Evolutionary conservation across 371 early-diverging fungal species (phyloP).

Genomic region (Mucor piriformis): DNA sequence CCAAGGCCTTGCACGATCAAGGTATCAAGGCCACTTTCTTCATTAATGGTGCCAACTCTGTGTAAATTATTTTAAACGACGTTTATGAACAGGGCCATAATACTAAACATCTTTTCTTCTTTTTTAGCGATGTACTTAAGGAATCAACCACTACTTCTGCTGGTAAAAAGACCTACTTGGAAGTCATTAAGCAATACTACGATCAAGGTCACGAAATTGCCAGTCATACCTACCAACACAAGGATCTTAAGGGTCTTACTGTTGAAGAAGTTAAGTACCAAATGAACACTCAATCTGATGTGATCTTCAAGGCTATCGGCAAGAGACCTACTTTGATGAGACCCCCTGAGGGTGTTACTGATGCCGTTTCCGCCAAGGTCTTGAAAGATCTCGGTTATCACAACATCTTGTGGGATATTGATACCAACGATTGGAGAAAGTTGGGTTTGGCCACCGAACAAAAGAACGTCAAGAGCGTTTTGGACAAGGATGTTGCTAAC

Average conservation of each 20-base stretch:
- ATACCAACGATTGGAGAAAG: conserved; percentile 54
- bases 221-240: conserved; percentile 29
- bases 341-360: conserved; percentile 57
- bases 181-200: conserved; percentile 24
- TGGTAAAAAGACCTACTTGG: conserved; percentile 28
- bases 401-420: conserved; percentile 60
- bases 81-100: too few species aligned
- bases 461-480: conserved; percentile 12
- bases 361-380: conserved; percentile 30
- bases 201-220: conserved; percentile 30
- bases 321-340: conserved; percentile 27
- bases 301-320: conserved; percentile 28
- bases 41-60: conserved; percentile 53
- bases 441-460: conserved; percentile 25
- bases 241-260: conserved; percentile 15
- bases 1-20: conserved; percentile 18
- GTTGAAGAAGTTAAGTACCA: conserved; percentile 16
- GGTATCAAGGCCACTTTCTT: conserved; percentile 63
- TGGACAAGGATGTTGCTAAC: conserved; percentile 18
- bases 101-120: too few species aligned
- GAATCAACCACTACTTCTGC: conserved; percentile 17
- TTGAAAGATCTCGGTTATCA: conserved; percentile 51
- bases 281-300: conserved; percentile 26
- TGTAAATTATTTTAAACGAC: conserved; percentile 9
- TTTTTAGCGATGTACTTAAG: conserved; percentile 20